Evolutionary conservation across 2,329 filamentous ascomycete genomes (phyloP).

Genomic region (Penicillium corylophilum): DNA sequence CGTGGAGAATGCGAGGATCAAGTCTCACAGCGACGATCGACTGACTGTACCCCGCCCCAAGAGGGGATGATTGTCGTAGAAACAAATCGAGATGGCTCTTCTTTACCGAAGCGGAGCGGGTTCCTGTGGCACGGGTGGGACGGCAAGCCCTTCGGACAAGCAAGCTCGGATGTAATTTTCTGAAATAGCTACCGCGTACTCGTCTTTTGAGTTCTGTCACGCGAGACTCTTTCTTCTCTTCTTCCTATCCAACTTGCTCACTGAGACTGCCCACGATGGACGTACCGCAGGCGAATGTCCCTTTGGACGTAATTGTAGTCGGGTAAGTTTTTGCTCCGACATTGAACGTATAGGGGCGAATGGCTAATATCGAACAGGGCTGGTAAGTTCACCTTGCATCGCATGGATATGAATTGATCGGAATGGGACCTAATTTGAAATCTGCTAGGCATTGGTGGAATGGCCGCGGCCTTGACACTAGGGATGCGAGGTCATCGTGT

Average conservation of each 20-base stretch:
- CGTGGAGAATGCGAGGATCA: slow-evolving; percentile 10
- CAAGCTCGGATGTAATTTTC: slow-evolving; percentile 10
- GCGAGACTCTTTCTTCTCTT: background rate
- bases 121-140: slow-evolving; percentile 15
- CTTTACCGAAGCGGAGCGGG: background rate
- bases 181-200: slow-evolving; percentile 11
- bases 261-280: slow-evolving; percentile 17
- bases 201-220: background rate
- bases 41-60: background rate
- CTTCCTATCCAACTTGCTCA: background rate
- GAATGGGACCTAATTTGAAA: slow-evolving; percentile 1
- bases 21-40: slow-evolving; percentile 6
- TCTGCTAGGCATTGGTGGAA: slow-evolving; percentile 34
- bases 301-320: slow-evolving; percentile 35
- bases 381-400: slow-evolving; percentile 23
- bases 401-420: background rate
- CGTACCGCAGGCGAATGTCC: slow-evolving; percentile 24
- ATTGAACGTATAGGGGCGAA: background rate
- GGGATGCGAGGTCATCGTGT: slow-evolving; percentile 36
- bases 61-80: slow-evolving; percentile 7
- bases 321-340: slow-evolving; percentile 25
- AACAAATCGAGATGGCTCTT: background rate
- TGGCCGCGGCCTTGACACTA: slow-evolving; percentile 36
- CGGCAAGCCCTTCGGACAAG: slow-evolving; percentile 13
- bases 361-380: slow-evolving; percentile 23